A percentile compares a stretch with the other conserved stretches of the same genome.
Evolutionary conservation across 176 grass and related monocot genomes (phyloP).

Genomic region (Leersia perrieri): DNA sequence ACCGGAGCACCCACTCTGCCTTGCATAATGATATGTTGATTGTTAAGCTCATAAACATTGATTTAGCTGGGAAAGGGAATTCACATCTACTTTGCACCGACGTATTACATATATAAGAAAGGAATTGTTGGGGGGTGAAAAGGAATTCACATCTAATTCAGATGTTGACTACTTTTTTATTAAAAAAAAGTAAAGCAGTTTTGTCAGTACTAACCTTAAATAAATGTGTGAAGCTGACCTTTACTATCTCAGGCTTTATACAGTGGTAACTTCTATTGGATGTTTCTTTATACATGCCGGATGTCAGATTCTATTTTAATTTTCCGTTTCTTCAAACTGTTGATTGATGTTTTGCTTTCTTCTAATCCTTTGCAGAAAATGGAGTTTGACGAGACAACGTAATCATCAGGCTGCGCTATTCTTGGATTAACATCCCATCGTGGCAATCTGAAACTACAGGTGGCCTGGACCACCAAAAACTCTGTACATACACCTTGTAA

Average conservation of each 20-base stretch:
- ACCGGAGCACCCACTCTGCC: background rate
- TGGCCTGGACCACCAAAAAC: slow-evolving; percentile 13
- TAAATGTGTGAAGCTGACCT: background rate
- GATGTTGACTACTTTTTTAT: background rate
- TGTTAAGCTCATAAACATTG: background rate
- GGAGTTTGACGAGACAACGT: slow-evolving; percentile 49
- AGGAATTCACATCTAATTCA: background rate
- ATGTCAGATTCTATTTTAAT: background rate
- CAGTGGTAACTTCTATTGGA: background rate
- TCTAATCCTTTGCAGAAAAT: slow-evolving; percentile 38
- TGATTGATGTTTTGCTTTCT: background rate
- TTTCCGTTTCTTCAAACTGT: background rate
- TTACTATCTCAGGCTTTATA: background rate
- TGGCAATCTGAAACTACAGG: slow-evolving; percentile 23
- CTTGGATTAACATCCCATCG: slow-evolving; percentile 12
- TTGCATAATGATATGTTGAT: background rate
- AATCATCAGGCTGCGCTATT: slow-evolving; percentile 1
- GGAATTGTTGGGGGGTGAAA: background rate
- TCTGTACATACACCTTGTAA: slow-evolving; percentile 47
- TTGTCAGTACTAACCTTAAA: background rate
- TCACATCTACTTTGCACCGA: background rate
- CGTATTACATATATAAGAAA: background rate
- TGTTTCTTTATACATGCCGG: background rate
- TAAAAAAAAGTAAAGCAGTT: background rate
- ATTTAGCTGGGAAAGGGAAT: background rate